Evolutionary conservation across 805 yeast genomes (phyloP).

Genomic region (Brettanomyces sp.): DNA sequence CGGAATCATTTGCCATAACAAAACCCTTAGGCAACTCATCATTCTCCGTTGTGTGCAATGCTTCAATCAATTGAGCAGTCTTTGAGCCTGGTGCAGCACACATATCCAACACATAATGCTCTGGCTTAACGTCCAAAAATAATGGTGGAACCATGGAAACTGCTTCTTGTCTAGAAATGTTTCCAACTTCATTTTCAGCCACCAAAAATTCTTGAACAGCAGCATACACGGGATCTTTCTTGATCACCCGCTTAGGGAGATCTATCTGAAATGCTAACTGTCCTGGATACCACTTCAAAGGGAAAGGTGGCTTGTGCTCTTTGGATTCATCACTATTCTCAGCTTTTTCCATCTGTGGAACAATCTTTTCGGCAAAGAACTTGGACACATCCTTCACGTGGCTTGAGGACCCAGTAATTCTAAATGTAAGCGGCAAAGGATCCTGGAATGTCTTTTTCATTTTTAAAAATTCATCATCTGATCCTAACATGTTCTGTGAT

Average conservation of each 20-base stretch:
- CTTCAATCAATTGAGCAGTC: slow-evolving; percentile 92
- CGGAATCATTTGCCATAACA: slow-evolving; percentile 94
- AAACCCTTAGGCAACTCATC: slow-evolving; percentile 61
- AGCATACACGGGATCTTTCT: slow-evolving; percentile 81
- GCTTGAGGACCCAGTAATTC: slow-evolving; percentile 84
- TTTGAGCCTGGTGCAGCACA: slow-evolving; percentile 99
- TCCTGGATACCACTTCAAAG: slow-evolving; percentile 81
- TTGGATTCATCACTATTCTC: slow-evolving; percentile 17
- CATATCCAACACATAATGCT: slow-evolving; percentile 89
- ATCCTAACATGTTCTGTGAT: slow-evolving; percentile 57
- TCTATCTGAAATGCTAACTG: slow-evolving; percentile 88
- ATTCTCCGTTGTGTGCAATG: slow-evolving; percentile 51
- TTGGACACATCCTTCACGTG: slow-evolving; percentile 75
- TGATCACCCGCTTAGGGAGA: slow-evolving; percentile 81
- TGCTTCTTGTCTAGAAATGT: slow-evolving; percentile 95
- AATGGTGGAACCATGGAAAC: slow-evolving; percentile 99
- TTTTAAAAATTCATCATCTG: slow-evolving; percentile 58
- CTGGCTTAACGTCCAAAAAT: slow-evolving; percentile 84
- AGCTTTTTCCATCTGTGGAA: slow-evolving; percentile 57
- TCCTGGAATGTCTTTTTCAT: slow-evolving; percentile 74
- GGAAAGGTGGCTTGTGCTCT: slow-evolving; percentile 45
- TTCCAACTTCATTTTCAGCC: slow-evolving; percentile 92
- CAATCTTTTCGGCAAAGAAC: slow-evolving; percentile 64
- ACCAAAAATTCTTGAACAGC: slow-evolving; percentile 87
- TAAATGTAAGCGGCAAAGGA: slow-evolving; percentile 83